phyloP scores from a whole-genome alignment of 768 basidiomycete species.

The Mrakia blollopis region DNA sequence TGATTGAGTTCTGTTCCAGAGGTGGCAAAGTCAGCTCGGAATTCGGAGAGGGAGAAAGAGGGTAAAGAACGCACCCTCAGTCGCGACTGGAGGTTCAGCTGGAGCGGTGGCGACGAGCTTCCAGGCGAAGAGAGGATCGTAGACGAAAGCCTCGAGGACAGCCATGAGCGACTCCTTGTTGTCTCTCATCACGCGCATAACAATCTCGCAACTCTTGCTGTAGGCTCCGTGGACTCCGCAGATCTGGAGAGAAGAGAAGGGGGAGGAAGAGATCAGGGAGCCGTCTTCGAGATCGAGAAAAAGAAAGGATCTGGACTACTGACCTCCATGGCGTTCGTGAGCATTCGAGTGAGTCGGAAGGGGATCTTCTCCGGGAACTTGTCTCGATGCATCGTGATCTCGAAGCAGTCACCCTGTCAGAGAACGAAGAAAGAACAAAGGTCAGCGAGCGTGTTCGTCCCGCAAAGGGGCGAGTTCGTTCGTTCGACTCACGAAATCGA shows the following conservation, averaged over 20 bases:
- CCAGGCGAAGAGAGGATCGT: conserved; percentile 98
- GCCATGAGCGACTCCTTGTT: conserved; percentile 99
- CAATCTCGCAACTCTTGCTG: conserved; percentile 89
- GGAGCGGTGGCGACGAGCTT: conserved; percentile 67
- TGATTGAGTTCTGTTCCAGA: conserved; percentile 31
- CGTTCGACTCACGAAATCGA: conserved; percentile 45
- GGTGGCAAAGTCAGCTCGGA: background rate
- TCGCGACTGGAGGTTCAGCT: conserved; percentile 61
- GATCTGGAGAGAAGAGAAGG: conserved; percentile 53
- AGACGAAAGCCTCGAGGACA: conserved; percentile 95
- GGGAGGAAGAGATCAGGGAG: background rate
- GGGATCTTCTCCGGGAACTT: conserved; percentile 99
- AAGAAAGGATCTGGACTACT: conserved; percentile 41
- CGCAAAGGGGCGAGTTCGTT: conserved; percentile 37
- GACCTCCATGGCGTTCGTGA: conserved; percentile 99
- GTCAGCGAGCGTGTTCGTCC: background rate
- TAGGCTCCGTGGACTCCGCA: conserved; percentile 98
- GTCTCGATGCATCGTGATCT: conserved; percentile 94
- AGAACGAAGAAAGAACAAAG: conserved; percentile 9
- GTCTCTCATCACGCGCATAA: conserved; percentile 92
- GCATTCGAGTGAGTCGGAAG: conserved; percentile 95
- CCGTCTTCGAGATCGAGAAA: background rate
- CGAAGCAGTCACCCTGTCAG: conserved; percentile 81
- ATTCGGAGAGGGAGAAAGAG: conserved; percentile 23
- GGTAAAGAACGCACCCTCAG: conserved; percentile 54